These are phyloP conservation scores for Escallonia herrerae DNA, from an alignment of 129 eudicot species.

Conservation along the genomic window DNA sequence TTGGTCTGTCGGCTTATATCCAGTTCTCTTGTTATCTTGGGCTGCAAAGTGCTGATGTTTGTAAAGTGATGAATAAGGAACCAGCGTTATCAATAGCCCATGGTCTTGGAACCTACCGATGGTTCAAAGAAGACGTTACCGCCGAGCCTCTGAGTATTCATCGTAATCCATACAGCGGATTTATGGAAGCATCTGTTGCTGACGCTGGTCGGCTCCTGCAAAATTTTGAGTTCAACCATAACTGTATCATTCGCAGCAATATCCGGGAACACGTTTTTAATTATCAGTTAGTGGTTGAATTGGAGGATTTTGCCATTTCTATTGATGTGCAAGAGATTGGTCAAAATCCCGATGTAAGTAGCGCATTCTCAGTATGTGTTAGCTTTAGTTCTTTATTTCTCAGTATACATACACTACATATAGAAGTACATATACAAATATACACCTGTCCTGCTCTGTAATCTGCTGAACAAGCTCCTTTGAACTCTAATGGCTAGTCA, in stretches of 20 bases:
- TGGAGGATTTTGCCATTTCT: constrained; percentile 33
- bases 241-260: constrained; percentile 20
- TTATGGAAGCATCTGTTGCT: constrained; percentile 56
- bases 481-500: too few relatives aligned
- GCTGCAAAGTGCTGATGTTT: constrained; percentile 47
- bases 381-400: neutral
- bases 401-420: too few relatives aligned
- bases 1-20: constrained; percentile 65
- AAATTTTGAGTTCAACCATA: constrained; percentile 35
- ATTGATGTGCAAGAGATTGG: constrained; percentile 67
- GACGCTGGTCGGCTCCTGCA: constrained; percentile 52
- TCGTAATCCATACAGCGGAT: constrained; percentile 32
- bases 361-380: neutral
- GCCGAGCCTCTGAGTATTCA: constrained; percentile 29
- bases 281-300: constrained; percentile 35
- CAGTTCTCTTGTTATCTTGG: constrained; percentile 73
- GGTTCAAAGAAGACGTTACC: constrained; percentile 74
- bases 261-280: constrained; percentile 17
- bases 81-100: constrained; percentile 42
- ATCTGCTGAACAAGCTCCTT: too few relatives aligned
- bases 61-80: constrained; percentile 39
- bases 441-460: too few relatives aligned
- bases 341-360: constrained; percentile 44
- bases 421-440: too few relatives aligned
- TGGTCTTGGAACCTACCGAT: constrained; percentile 92